Conservation (phyloP, 257 asterid genomes). For the Handroanthus guayacan region DNA sequence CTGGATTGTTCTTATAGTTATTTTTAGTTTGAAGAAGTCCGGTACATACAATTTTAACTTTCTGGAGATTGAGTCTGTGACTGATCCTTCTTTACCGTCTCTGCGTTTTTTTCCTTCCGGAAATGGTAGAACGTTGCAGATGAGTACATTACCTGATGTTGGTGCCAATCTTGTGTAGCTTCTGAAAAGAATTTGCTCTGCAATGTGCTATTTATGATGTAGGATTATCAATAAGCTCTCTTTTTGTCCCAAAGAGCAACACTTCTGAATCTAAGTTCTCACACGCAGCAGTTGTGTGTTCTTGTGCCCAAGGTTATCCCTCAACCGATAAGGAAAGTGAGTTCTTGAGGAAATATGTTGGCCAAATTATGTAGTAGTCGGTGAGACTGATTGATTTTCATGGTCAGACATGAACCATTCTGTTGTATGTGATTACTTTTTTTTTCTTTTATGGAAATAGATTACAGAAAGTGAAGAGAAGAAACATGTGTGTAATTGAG, state of each 20-base stretch:
- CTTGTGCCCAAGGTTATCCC: constrained; percentile 27
- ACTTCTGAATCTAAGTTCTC: not conserved
- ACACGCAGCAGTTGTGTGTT: constrained; percentile 28
- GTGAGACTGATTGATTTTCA: constrained; percentile 24
- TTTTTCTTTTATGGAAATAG: not conserved
- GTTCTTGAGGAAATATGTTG: constrained; percentile 25
- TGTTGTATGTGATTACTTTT: not conserved
- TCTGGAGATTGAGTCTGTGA: constrained; percentile 86
- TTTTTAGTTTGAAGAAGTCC: constrained; percentile 91
- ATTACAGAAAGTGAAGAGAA: constrained; percentile 4
- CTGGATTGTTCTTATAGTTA: constrained; percentile 71
- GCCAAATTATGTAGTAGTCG: constrained; percentile 15
- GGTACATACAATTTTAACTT: constrained; percentile 70
- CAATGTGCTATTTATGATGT: constrained; percentile 21
- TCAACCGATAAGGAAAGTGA: constrained; percentile 17
- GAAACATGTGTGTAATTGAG: not conserved
- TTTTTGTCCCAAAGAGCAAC: constrained; percentile 9
- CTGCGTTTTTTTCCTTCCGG: constrained; percentile 74
- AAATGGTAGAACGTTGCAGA: constrained; percentile 76
- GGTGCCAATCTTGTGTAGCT: constrained; percentile 75
- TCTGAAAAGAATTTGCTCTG: constrained; percentile 11
- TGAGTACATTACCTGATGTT: constrained; percentile 56
- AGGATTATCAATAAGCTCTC: constrained; percentile 20
- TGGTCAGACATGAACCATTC: constrained; percentile 5
- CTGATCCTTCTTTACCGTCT: constrained; percentile 82